These are phyloP conservation scores for Leccinum griseonigrum DNA, from an alignment of 1,284 basidiomycete species.

Conservation along the genomic window DNA sequence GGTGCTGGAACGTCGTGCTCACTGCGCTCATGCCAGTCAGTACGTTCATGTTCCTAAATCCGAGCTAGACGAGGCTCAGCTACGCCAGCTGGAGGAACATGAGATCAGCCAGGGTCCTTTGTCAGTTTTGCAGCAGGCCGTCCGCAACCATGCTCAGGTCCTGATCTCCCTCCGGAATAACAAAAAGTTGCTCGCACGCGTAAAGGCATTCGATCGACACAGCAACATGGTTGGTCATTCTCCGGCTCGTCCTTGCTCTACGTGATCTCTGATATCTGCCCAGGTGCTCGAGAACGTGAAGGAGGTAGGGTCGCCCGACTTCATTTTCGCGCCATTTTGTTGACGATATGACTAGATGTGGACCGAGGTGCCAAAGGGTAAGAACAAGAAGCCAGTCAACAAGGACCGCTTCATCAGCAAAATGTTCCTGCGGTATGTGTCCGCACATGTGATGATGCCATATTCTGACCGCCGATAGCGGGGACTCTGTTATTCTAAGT, in stretches of 20 bases:
- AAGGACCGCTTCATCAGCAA: constrained; percentile 99
- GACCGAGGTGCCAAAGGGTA: constrained; percentile 97
- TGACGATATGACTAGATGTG: constrained; percentile 73
- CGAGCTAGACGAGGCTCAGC: constrained; percentile 95
- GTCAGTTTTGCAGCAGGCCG: constrained; percentile 97
- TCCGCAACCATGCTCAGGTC: constrained; percentile 97
- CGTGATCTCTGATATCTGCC: constrained; percentile 15
- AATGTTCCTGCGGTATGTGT: constrained; percentile 82
- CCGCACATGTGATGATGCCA: constrained; percentile 8
- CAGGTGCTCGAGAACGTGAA: constrained; percentile 96
- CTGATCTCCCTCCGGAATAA: constrained; percentile 98
- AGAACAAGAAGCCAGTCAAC: constrained; percentile 98
- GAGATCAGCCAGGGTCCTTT: constrained; percentile 97
- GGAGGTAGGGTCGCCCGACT: constrained; percentile 58
- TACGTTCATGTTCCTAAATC: constrained; percentile 97
- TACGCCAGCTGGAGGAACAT: constrained; percentile 94
- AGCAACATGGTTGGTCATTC: constrained; percentile 85
- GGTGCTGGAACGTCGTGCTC: constrained; percentile 4
- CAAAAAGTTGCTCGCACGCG: constrained; percentile 95
- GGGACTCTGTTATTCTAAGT: constrained; percentile 96
- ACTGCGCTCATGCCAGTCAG: constrained; percentile 58
- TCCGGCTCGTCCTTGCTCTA: not conserved
- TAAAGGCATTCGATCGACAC: constrained; percentile 99
- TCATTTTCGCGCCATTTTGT: not conserved
- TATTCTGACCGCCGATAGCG: constrained; percentile 45